These are phyloP conservation scores for Madurella mycetomatis DNA, from an alignment of 2,329 filamentous ascomycete genomes.

Conservation along the genomic window DNA sequence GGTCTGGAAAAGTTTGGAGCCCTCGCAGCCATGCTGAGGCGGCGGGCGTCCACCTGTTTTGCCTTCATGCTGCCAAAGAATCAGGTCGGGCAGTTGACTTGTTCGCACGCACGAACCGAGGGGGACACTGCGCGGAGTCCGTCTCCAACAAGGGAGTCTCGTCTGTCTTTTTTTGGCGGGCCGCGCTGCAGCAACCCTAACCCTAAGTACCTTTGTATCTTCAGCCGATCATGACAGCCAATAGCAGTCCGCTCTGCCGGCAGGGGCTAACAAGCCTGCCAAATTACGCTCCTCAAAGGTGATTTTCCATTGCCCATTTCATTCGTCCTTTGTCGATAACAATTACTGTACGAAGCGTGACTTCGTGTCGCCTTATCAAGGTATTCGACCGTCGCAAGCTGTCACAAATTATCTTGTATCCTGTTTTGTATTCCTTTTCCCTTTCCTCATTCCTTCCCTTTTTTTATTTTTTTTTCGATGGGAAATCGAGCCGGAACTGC, in stretches of 20 bases:
- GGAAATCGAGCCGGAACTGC: constrained; percentile 8
- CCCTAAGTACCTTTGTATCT: constrained; percentile 22
- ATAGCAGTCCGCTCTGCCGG: constrained; percentile 9
- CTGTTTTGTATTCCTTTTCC: background rate
- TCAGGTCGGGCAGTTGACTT: constrained; percentile 28
- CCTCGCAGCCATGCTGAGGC: constrained; percentile 27
- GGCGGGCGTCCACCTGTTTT: constrained; percentile 29
- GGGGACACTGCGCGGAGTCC: constrained; percentile 23
- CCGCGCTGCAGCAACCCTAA: constrained; percentile 20
- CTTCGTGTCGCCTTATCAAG: no score
- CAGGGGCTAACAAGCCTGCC: constrained; percentile 10
- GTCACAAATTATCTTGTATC: no score
- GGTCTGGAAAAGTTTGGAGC: constrained; percentile 26
- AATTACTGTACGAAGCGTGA: background rate
- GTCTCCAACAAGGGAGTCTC: constrained; percentile 29
- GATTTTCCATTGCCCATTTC: constrained; percentile 13
- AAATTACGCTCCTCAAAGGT: constrained; percentile 17
- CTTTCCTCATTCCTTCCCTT: background rate
- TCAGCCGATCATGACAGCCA: constrained; percentile 13
- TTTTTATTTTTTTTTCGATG: background rate
- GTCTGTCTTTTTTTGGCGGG: constrained; percentile 20
- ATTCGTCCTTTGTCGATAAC: background rate
- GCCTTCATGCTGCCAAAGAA: constrained; percentile 30
- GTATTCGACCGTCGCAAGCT: no score
- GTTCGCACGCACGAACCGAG: constrained; percentile 29